Evolutionary conservation across 75 land plant species (phyloP).

Genomic region (Larix kaempferi): DNA sequence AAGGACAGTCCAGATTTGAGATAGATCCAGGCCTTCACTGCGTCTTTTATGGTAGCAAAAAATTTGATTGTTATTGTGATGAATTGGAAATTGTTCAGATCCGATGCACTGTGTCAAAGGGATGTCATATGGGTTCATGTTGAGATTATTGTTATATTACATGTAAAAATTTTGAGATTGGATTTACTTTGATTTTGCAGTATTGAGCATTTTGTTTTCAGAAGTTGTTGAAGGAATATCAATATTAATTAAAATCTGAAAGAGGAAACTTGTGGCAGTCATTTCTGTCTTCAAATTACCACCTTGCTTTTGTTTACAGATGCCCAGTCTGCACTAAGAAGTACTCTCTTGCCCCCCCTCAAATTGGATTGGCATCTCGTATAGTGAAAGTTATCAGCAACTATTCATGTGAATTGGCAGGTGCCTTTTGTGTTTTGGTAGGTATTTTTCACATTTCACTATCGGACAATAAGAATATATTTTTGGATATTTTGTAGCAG

Average conservation of each 20-base stretch:
- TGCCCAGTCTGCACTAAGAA: conserved; percentile 35
- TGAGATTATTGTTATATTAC: neutral
- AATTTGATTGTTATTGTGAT: neutral
- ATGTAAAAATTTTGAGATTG: neutral
- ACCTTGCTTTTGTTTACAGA: conserved; percentile 14
- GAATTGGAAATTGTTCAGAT: neutral
- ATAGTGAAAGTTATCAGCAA: conserved; percentile 23
- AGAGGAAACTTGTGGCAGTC: neutral
- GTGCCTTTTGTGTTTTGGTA: conserved; percentile 37
- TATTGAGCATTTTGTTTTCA: neutral
- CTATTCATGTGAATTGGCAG: conserved; percentile 38
- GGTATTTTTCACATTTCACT: conserved; percentile 2
- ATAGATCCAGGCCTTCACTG: neutral
- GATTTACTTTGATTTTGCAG: neutral
- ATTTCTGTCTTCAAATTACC: neutral
- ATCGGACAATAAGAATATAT: neutral
- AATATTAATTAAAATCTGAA: neutral
- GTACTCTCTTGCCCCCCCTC: conserved; percentile 33
- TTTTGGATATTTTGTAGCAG: neutral
- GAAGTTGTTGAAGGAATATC: neutral
- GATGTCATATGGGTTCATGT: neutral
- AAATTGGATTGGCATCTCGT: conserved; percentile 17
- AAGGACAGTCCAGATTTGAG: neutral
- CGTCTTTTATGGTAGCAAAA: neutral
- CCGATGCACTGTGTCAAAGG: neutral